Percentiles rank a stretch among this genome's conserved stretches.
Evolutionary conservation across 1,284 basidiomycete species (phyloP).

Genomic region (Hypsizygus ulmarius): DNA sequence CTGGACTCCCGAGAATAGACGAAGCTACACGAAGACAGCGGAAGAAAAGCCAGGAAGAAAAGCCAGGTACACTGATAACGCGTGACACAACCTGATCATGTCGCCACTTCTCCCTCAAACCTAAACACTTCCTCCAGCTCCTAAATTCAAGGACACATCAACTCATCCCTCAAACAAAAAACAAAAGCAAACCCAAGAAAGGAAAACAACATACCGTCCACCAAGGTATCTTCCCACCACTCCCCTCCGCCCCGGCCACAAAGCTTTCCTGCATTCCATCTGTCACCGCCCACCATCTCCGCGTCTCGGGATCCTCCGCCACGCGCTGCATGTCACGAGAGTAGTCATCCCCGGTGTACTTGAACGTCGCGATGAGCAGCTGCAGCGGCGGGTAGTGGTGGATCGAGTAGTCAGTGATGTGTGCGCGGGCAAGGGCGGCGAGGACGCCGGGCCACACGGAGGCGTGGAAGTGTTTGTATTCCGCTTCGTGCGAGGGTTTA

Average conservation of each 20-base stretch:
- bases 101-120: slow-evolving; percentile 48
- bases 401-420: slow-evolving; percentile 78
- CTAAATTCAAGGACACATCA: slow-evolving; percentile 26
- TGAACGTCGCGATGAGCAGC: slow-evolving; percentile 70
- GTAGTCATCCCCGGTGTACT: slow-evolving; percentile 62
- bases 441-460: slow-evolving; percentile 73
- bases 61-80: too few species aligned
- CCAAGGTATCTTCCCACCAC: slow-evolving; percentile 65
- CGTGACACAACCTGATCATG: too few species aligned
- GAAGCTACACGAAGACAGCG: too few species aligned
- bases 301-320: slow-evolving; percentile 63
- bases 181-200: background rate
- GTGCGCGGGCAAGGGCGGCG: slow-evolving; percentile 59
- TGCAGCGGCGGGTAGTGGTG: slow-evolving; percentile 60
- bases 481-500: slow-evolving; percentile 57
- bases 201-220: slow-evolving; percentile 51
- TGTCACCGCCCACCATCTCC: slow-evolving; percentile 75
- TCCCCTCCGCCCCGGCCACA: slow-evolving; percentile 65
- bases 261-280: slow-evolving; percentile 80
- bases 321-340: slow-evolving; percentile 66
- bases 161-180: background rate
- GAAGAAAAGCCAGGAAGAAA: too few species aligned
- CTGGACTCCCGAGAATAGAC: too few species aligned
- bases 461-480: slow-evolving; percentile 70
- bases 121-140: slow-evolving; percentile 70